phyloP scores from a whole-genome alignment of 2,329 filamentous ascomycete species.

The Colletotrichum cuscutae region DNA sequence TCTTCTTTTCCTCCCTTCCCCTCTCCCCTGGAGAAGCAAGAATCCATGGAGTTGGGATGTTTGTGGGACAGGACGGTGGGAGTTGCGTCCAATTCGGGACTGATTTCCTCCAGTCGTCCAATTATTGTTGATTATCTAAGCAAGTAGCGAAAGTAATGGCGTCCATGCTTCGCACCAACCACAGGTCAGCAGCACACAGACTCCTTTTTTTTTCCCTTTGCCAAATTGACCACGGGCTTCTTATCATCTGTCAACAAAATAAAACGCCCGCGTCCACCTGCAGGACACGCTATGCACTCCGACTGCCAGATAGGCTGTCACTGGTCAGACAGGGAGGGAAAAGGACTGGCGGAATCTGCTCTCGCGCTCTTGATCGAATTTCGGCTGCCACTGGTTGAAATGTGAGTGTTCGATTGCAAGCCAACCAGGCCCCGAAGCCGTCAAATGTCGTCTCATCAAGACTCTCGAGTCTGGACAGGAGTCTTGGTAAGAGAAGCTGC shows the following conservation, averaged over 20 bases:
- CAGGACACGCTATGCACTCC: background rate
- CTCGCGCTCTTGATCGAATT: background rate
- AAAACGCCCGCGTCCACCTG: background rate
- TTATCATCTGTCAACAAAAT: background rate
- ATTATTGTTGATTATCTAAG: background rate
- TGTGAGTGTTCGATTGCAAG: too few species aligned
- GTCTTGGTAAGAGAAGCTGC: background rate
- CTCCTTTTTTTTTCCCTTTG: background rate
- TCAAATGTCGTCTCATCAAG: background rate
- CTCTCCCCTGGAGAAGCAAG: background rate
- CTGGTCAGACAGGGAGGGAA: background rate
- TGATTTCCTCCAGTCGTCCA: background rate
- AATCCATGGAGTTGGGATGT: slow-evolving; percentile 7
- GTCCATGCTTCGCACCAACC: background rate
- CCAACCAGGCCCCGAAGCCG: background rate
- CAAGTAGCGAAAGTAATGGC: background rate
- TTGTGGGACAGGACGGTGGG: background rate
- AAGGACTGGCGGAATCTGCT: background rate
- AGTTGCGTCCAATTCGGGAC: background rate
- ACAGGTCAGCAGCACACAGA: background rate
- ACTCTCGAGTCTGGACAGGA: background rate
- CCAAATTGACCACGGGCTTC: background rate
- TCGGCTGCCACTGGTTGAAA: background rate
- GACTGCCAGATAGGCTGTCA: too few species aligned
- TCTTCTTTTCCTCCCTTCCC: too few species aligned